Base-by-base conservation (phyloP, 345 rosid genomes). In the Citrus glauca region DNA sequence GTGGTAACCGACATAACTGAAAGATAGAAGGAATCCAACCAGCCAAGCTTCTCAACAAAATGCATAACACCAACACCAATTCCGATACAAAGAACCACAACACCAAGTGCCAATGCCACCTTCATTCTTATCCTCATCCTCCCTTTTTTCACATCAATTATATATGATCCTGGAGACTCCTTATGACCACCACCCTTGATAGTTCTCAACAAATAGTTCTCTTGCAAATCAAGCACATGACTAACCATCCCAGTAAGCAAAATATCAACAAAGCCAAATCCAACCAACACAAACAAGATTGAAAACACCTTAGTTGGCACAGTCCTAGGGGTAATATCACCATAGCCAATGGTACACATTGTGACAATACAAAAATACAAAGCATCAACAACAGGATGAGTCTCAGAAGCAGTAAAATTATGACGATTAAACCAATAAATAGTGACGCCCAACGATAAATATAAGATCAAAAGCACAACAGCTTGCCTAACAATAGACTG, bases 1-100 rank as follows among this genome's bases (percentile, higher is more conserved):
- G 97, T 95, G 3, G 99, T 92, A 55, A 95, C 98, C 0, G 98
- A 95, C 99, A 95, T 95, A 81, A 94, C 97, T 7, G 97, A 96
- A 24, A 96, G 88, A 80, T 96, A 96, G 74, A 94, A 79, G 1
- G 98, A 87, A 85, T 96, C 98, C 74, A 96, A 80, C 99, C 97
- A 96, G 4, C 78, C 91, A 25, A 94, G 89, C 4, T 59, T 55
- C 89, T 96, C 98, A 9, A 92, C 81, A 65, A 88, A 92, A 86
- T 94, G 99, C 95, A 91, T 89, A 70, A 90, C 89, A 61, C 80
- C 86, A 77, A 81, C 94, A 40, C 99, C 98, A 80, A 90, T 71
- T 55, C 98, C 99, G 57, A 92, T 88, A 68, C 97, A 96, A 72
- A 94, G 81, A 77, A 91, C 90, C 78, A 94, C 94, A 81, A 92